phyloP scores from a whole-genome alignment of 305 asterid genomes.

The Plantago coronopus region DNA sequence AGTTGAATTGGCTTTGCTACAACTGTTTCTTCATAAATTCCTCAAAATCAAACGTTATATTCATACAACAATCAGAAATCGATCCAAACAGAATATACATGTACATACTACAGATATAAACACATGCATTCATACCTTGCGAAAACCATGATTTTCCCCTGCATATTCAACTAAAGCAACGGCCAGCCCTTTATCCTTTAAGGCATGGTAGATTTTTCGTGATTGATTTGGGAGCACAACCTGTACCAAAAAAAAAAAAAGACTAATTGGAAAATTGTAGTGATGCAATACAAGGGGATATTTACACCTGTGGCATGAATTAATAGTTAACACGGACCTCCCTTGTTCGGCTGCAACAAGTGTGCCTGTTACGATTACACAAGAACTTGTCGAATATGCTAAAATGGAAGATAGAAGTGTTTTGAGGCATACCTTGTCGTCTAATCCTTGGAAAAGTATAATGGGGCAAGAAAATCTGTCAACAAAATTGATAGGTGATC shows the following conservation, averaged over 20 bases:
- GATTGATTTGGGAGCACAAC: conserved; percentile 84
- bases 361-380: too few relatives aligned
- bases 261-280: too few relatives aligned
- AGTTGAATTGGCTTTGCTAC: too few relatives aligned
- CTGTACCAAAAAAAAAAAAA: conserved; percentile 31
- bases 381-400: not conserved
- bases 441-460: conserved; percentile 84
- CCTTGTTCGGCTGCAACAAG: too few relatives aligned
- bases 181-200: conserved; percentile 78
- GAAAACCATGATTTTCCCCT: conserved; percentile 96
- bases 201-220: conserved; percentile 71
- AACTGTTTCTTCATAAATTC: too few relatives aligned
- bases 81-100: not conserved
- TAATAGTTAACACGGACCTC: not conserved
- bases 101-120: conserved; percentile 8
- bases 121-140: conserved; percentile 47
- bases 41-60: too few relatives aligned
- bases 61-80: too few relatives aligned
- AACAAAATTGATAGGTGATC: conserved; percentile 86
- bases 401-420: not conserved
- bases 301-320: not conserved
- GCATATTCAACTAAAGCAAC: conserved; percentile 86
- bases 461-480: conserved; percentile 77
- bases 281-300: not conserved
- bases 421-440: conserved; percentile 57